Conservation (phyloP, 495 filamentous ascomycete species). For the Evernia prunastri region DNA sequence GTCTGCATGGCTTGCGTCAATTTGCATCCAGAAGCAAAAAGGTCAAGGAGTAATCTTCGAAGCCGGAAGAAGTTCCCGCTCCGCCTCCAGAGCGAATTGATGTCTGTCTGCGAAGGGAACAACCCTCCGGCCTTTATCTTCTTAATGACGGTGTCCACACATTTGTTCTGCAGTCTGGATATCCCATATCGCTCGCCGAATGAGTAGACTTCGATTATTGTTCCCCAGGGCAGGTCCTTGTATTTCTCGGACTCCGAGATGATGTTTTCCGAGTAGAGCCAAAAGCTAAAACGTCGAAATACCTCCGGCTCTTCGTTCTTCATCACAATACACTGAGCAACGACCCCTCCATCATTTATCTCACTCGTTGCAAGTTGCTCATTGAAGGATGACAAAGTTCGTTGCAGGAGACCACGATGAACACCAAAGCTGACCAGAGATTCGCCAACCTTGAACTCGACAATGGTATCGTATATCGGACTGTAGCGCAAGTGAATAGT, state of each 20-base stretch:
- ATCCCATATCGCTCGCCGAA: slow-evolving; percentile 10
- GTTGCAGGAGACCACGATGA: slow-evolving; percentile 1
- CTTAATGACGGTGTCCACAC: slow-evolving; percentile 4
- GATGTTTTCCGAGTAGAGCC: slow-evolving; percentile 10
- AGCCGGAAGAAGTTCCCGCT: not conserved
- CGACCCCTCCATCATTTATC: not conserved
- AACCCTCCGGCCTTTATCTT: not conserved
- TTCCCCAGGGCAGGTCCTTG: not conserved
- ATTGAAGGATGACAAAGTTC: not conserved
- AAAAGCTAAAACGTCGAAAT: slow-evolving; percentile 10
- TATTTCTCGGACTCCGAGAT: not conserved
- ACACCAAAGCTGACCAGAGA: not conserved
- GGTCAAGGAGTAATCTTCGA: not conserved
- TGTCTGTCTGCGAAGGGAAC: not conserved
- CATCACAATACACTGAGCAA: not conserved
- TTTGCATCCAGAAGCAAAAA: slow-evolving; percentile 9
- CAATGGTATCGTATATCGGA: slow-evolving; percentile 5
- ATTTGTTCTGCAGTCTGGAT: slow-evolving; percentile 2
- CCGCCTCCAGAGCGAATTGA: not conserved
- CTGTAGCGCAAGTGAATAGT: not conserved
- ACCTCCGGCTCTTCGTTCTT: slow-evolving; percentile 3
- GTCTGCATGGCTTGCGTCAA: not conserved
- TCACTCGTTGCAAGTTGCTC: not conserved
- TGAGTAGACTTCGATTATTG: slow-evolving; percentile 9
- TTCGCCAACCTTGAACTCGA: slow-evolving; percentile 4